Evolutionary conservation across 768 basidiomycete species (phyloP).

Genomic region (Tylopilus rubrobrunneus): DNA sequence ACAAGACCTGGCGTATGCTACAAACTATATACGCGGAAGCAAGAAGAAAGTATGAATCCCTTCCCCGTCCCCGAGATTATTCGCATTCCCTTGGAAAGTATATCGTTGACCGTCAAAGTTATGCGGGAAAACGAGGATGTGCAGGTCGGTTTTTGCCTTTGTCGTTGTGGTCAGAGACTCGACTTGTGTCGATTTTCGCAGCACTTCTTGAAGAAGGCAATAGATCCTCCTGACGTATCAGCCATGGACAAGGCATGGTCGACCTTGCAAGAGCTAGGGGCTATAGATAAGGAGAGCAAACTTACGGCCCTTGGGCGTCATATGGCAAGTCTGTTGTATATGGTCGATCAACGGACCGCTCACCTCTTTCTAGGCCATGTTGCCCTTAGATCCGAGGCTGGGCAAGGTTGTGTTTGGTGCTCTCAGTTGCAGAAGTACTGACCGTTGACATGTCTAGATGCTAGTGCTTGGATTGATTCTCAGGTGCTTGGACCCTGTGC

Average conservation of each 20-base stretch:
- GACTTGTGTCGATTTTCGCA: constrained; percentile 22
- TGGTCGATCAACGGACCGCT: neutral
- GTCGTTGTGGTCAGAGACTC: neutral
- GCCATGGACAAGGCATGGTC: constrained; percentile 78
- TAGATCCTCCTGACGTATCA: constrained; percentile 74
- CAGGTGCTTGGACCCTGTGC: constrained; percentile 73
- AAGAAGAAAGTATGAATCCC: constrained; percentile 61
- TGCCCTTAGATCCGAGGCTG: constrained; percentile 86
- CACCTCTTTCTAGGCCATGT: constrained; percentile 51
- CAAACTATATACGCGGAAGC: constrained; percentile 78
- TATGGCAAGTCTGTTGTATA: constrained; percentile 43
- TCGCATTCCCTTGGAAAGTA: constrained; percentile 78
- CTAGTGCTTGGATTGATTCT: constrained; percentile 82
- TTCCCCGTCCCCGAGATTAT: constrained; percentile 88
- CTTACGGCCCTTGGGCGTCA: constrained; percentile 83
- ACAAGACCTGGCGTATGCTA: constrained; percentile 81
- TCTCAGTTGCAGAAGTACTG: neutral
- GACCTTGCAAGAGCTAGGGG: constrained; percentile 73
- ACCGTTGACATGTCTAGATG: constrained; percentile 50
- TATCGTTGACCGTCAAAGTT: constrained; percentile 79
- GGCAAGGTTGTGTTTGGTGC: constrained; percentile 55
- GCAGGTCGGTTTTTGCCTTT: constrained; percentile 43
- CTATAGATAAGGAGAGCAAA: constrained; percentile 56
- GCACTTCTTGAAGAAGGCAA: constrained; percentile 67
- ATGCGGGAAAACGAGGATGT: constrained; percentile 76